phyloP scores from a whole-genome alignment of 129 eudicot genomes.

The Deinandra increscens region DNA sequence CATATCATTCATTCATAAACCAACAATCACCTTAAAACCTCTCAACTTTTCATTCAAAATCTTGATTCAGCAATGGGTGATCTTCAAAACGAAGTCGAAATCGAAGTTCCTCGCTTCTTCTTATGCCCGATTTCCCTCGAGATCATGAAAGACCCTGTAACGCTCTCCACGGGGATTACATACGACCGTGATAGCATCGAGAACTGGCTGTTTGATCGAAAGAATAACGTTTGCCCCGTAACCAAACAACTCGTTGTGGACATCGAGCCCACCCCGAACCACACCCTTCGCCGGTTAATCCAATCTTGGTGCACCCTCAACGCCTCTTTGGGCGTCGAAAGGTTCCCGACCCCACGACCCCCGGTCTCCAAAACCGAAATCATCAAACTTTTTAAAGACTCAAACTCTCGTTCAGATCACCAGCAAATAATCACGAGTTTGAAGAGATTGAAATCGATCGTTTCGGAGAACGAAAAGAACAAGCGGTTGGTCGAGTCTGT shows the following conservation, averaged over 20 bases:
- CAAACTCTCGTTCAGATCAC: conserved; percentile 15
- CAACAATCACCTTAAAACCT: background rate
- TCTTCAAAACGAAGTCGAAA: background rate
- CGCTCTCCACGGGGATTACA: conserved; percentile 31
- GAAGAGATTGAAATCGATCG: conserved; percentile 7
- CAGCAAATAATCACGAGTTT: conserved; percentile 24
- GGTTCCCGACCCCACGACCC: conserved; percentile 30
- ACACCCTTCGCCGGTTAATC: conserved; percentile 38
- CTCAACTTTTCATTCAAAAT: background rate
- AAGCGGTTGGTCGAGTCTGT: conserved; percentile 31
- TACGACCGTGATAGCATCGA: conserved; percentile 37
- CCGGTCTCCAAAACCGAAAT: conserved; percentile 20
- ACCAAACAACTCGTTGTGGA: conserved; percentile 24
- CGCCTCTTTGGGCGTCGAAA: conserved; percentile 25
- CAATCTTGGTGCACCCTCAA: conserved; percentile 38
- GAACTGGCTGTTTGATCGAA: conserved; percentile 27
- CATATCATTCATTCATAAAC: background rate
- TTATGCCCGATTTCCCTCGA: conserved; percentile 38
- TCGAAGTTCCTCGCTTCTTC: conserved; percentile 27
- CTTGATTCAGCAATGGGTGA: background rate
- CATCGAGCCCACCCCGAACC: conserved; percentile 36
- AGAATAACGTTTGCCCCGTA: conserved; percentile 28
- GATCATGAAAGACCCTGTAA: conserved; percentile 40
- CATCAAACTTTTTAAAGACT: conserved; percentile 15
- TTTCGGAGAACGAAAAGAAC: conserved; percentile 26